Conservation (phyloP, 139 green algal species). For the Dunaliella primolecta region DNA sequence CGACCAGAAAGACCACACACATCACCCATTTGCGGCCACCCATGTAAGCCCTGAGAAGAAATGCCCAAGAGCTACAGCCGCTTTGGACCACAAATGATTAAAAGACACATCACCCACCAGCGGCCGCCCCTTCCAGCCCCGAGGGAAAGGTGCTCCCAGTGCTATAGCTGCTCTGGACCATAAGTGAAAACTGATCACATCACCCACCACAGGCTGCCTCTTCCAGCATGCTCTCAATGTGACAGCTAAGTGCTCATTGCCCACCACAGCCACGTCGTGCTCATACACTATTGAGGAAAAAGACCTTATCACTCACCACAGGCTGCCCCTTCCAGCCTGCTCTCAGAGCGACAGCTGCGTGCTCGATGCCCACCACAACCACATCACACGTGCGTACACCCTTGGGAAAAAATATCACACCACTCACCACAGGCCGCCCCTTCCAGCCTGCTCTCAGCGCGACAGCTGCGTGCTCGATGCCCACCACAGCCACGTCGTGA, state of each 20-base stretch:
- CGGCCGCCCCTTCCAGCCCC: constrained; percentile 56
- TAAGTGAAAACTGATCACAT: too few relatives aligned
- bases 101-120: too few relatives aligned
- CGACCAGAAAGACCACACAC: too few relatives aligned
- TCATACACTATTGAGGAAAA: too few relatives aligned
- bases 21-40: too few relatives aligned
- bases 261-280: constrained; percentile 52
- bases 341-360: constrained; percentile 26
- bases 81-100: too few relatives aligned
- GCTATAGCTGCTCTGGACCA: constrained; percentile 29
- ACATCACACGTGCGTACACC: too few relatives aligned
- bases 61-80: too few relatives aligned
- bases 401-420: too few relatives aligned
- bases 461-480: constrained; percentile 23
- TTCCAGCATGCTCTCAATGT: constrained; percentile 49
- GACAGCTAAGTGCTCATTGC: constrained; percentile 21
- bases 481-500: constrained; percentile 45
- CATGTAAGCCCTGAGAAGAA: too few relatives aligned
- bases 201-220: constrained; percentile 51
- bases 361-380: constrained; percentile 38
- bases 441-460: constrained; percentile 52
- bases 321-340: constrained; percentile 53
- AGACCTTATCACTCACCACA: too few relatives aligned
- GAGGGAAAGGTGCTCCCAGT: constrained; percentile 18
- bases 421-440: constrained; percentile 52